Evolutionary conservation across 164 flowering plant genomes (phyloP).

Genomic region (Nymphaea thermarum): DNA sequence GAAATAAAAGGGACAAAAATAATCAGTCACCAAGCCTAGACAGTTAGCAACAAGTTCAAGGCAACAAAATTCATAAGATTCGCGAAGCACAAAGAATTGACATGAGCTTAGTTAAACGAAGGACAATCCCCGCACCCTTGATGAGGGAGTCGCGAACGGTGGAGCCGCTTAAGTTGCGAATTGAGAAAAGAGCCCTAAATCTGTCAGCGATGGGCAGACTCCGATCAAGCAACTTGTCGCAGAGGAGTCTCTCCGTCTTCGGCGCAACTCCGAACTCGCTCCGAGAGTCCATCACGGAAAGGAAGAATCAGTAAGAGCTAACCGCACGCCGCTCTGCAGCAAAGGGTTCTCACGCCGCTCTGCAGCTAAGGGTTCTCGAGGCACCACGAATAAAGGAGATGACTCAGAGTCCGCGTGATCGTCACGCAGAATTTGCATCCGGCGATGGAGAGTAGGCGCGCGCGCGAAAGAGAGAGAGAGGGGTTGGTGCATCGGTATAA

Average conservation of each 20-base stretch:
- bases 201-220: slow-evolving; percentile 79
- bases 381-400: not conserved
- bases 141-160: slow-evolving; percentile 74
- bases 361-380: not conserved
- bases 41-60: too few species aligned
- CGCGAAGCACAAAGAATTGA: too few species aligned
- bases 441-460: too few species aligned
- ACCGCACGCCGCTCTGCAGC: not conserved
- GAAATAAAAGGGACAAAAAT: too few species aligned
- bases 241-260: slow-evolving; percentile 61
- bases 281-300: not conserved
- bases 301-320: not conserved
- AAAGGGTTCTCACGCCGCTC: not conserved
- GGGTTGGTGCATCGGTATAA: too few species aligned
- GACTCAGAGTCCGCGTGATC: not conserved
- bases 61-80: too few species aligned
- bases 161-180: slow-evolving; percentile 76
- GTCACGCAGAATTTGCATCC: not conserved
- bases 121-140: slow-evolving; percentile 22
- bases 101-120: too few species aligned
- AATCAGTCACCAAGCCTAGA: too few species aligned
- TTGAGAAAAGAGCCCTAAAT: slow-evolving; percentile 87
- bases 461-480: too few species aligned
- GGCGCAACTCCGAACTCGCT: slow-evolving; percentile 22
- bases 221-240: slow-evolving; percentile 49